Percentiles rank a stretch among this genome's conserved stretches.
Conservation (phyloP, 768 basidiomycete species). For the Boletus vermiculosoides region DNA sequence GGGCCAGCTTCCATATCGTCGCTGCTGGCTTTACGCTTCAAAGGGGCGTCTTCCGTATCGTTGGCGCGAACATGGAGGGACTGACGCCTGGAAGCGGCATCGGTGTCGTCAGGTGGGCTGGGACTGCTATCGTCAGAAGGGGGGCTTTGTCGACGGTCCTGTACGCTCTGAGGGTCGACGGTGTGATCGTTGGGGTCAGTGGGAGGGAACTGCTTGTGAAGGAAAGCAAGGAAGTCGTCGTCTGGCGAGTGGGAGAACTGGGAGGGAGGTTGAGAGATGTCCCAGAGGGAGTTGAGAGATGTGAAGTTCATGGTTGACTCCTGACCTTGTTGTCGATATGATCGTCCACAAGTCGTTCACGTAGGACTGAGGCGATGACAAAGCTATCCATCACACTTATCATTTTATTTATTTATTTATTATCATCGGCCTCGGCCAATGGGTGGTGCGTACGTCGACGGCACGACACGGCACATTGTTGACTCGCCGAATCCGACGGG, state of each 20-base stretch:
- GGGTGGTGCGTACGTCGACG: constrained; percentile 12
- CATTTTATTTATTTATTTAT: constrained; percentile 6
- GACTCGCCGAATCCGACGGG: not conserved
- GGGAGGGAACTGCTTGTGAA: constrained; percentile 71
- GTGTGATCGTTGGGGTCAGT: constrained; percentile 37
- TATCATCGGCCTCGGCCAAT: not conserved
- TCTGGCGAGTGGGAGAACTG: constrained; percentile 64
- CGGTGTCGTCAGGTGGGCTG: constrained; percentile 58
- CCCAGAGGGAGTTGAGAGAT: constrained; percentile 59
- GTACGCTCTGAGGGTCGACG: constrained; percentile 61
- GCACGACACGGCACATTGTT: constrained; percentile 1
- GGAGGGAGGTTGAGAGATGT: constrained; percentile 54
- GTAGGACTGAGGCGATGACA: constrained; percentile 3
- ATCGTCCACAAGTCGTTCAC: constrained; percentile 1
- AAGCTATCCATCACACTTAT: not conserved
- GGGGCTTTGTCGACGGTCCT: constrained; percentile 38
- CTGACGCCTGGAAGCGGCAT: constrained; percentile 23
- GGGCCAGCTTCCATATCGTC: constrained; percentile 65
- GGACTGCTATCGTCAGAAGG: constrained; percentile 78
- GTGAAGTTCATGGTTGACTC: constrained; percentile 34
- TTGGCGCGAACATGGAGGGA: constrained; percentile 29
- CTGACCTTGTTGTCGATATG: not conserved
- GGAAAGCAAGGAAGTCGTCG: constrained; percentile 72
- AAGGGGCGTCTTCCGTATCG: constrained; percentile 44
- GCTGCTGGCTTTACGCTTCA: constrained; percentile 78